A percentile compares a stretch with the other conserved stretches of the same genome.
These are phyloP conservation scores for Leishmania mexicana DNA, from an alignment of 208 protist genomes.

Conservation along the genomic window DNA sequence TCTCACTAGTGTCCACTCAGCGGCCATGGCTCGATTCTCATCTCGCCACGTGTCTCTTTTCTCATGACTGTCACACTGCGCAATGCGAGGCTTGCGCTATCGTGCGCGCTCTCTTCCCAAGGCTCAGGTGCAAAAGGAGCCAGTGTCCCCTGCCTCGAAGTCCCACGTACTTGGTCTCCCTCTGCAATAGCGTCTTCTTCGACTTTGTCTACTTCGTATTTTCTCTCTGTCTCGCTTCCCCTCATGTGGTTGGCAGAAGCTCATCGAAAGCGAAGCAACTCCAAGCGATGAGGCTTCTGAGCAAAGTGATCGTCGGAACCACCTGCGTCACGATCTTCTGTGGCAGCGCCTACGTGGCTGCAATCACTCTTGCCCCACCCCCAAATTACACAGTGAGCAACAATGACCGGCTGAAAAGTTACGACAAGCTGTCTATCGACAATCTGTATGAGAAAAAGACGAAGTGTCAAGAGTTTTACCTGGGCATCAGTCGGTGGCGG, in stretches of 20 bases:
- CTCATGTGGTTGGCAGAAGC: background rate
- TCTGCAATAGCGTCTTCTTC: background rate
- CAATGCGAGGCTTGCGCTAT: background rate
- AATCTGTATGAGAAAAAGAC: conserved; percentile 85
- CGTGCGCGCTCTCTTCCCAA: background rate
- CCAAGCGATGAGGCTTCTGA: conserved; percentile 35
- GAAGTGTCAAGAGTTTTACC: conserved; percentile 79
- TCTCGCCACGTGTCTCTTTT: background rate
- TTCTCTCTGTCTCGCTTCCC: conserved; percentile 4
- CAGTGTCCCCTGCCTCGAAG: background rate
- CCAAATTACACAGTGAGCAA: conserved; percentile 79
- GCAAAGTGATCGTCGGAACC: conserved; percentile 53
- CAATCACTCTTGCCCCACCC: conserved; percentile 64
- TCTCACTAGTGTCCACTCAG: background rate
- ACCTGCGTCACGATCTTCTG: conserved; percentile 71
- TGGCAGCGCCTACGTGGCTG: conserved; percentile 68
- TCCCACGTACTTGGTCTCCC: background rate
- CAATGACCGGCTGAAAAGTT: conserved; percentile 70
- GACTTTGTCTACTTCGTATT: background rate
- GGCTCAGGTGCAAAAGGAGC: background rate
- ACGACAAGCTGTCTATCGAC: conserved; percentile 62
- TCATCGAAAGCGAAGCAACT: background rate
- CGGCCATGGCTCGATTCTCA: background rate
- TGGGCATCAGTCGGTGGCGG: conserved; percentile 79
- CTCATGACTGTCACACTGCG: background rate